Conservation (phyloP, 2,329 filamentous ascomycete species). For the Tolypocladium inflatum region DNA sequence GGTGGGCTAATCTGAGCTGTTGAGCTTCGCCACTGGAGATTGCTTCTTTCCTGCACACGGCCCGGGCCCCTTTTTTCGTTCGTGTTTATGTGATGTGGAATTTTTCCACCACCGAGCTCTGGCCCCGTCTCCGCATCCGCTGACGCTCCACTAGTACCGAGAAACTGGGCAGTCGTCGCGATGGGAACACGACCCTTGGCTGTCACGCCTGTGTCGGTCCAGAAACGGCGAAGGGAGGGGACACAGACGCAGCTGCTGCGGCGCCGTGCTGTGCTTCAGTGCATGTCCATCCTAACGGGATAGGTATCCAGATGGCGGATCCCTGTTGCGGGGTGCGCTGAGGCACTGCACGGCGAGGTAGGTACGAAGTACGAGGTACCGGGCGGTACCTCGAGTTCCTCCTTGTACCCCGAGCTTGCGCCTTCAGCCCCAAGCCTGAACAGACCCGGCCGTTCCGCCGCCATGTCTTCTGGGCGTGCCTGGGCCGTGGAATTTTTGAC, state of each 20-base stretch:
- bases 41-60: background rate
- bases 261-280: background rate
- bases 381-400: background rate
- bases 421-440: background rate
- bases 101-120: background rate
- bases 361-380: background rate
- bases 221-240: background rate
- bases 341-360: background rate
- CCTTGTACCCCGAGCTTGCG: background rate
- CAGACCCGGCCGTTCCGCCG: background rate
- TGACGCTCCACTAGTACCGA: background rate
- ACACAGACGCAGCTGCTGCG: background rate
- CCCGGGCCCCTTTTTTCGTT: background rate
- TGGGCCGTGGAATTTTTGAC: background rate
- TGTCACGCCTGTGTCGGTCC: background rate
- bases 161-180: background rate
- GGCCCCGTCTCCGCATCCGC: background rate
- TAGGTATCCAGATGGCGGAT: constrained; percentile 13
- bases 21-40: background rate
- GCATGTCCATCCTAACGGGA: background rate
- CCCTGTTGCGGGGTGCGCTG: constrained; percentile 4
- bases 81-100: too few species aligned
- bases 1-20: background rate
- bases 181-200: background rate
- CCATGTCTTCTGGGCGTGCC: background rate